Conservation (phyloP, 148 eudicot genomes). For the Oxyria digyna region DNA sequence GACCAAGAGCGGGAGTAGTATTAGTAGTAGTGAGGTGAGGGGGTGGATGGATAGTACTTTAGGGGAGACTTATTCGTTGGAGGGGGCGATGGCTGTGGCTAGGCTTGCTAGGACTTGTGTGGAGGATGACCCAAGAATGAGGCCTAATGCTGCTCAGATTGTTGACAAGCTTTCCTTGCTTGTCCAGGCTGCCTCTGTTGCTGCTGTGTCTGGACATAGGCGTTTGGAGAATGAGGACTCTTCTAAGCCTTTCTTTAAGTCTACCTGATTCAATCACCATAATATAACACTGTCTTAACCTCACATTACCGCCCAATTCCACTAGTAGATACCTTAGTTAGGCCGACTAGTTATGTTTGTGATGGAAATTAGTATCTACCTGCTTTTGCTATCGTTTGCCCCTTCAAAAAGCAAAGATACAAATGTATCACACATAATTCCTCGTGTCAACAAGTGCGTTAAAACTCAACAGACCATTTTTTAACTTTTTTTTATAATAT, state of each 20-base stretch:
- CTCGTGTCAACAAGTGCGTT: too few relatives aligned
- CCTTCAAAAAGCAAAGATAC: too few relatives aligned
- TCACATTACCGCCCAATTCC: too few relatives aligned
- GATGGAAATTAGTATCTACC: too few relatives aligned
- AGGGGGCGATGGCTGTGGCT: constrained; percentile 44
- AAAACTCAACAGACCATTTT: too few relatives aligned
- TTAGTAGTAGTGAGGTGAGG: constrained; percentile 37
- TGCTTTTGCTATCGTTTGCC: too few relatives aligned
- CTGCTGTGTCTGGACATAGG: constrained; percentile 20
- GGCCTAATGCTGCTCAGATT: constrained; percentile 72
- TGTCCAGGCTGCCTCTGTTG: constrained; percentile 36
- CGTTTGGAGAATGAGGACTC: constrained; percentile 19
- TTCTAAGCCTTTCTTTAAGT: constrained; percentile 32
- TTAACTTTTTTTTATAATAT: too few relatives aligned
- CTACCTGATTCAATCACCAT: too few relatives aligned
- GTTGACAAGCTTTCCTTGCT: constrained; percentile 51
- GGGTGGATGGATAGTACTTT: constrained; percentile 63
- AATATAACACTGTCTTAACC: too few relatives aligned
- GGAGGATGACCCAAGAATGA: constrained; percentile 39
- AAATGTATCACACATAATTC: too few relatives aligned
- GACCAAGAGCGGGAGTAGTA: constrained; percentile 27
- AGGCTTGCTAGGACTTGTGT: constrained; percentile 63
- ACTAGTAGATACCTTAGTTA: too few relatives aligned
- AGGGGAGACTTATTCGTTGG: constrained; percentile 61
- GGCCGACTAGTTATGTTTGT: too few relatives aligned